A percentile compares a stretch with the other conserved stretches of the same genome.
Conservation (phyloP, 768 basidiomycete species). For the Daedalea quercina region DNA sequence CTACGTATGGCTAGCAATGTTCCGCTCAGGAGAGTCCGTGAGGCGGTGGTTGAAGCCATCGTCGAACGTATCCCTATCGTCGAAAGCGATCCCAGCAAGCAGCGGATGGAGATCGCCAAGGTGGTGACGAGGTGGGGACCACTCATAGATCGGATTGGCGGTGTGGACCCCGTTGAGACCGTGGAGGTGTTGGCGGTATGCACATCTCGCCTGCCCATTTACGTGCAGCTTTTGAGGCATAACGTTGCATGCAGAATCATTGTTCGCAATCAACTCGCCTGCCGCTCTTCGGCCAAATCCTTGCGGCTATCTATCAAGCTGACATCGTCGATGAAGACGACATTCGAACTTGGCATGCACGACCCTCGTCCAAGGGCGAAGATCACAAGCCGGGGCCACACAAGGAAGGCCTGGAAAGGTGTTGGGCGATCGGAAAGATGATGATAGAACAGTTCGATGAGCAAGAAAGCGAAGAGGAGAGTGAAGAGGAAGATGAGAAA, state of each 20-base stretch:
- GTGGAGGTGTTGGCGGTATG: conserved; percentile 71
- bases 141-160: conserved; percentile 75
- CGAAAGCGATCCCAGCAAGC: conserved; percentile 45
- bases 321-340: conserved; percentile 90
- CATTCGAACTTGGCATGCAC: conserved; percentile 79
- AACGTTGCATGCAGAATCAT: conserved; percentile 39
- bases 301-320: conserved; percentile 83
- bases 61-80: conserved; percentile 65
- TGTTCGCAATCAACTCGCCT: conserved; percentile 58
- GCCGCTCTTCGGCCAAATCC: conserved; percentile 76
- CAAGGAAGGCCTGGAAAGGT: conserved; percentile 53
- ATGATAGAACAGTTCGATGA: conserved; percentile 82
- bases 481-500: conserved; percentile 21
- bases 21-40: conserved; percentile 73
- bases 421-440: conserved; percentile 62
- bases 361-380: conserved; percentile 46
- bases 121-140: conserved; percentile 77
- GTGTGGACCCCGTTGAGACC: conserved; percentile 77
- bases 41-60: conserved; percentile 83
- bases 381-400: conserved; percentile 33
- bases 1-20: conserved; percentile 97
- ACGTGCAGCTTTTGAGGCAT: not conserved
- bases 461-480: conserved; percentile 52
- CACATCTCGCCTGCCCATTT: conserved; percentile 3
- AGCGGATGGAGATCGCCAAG: conserved; percentile 57